phyloP scores from a whole-genome alignment of 2,329 filamentous ascomycete species.

The Phaeosphaeriaceae sp. region DNA sequence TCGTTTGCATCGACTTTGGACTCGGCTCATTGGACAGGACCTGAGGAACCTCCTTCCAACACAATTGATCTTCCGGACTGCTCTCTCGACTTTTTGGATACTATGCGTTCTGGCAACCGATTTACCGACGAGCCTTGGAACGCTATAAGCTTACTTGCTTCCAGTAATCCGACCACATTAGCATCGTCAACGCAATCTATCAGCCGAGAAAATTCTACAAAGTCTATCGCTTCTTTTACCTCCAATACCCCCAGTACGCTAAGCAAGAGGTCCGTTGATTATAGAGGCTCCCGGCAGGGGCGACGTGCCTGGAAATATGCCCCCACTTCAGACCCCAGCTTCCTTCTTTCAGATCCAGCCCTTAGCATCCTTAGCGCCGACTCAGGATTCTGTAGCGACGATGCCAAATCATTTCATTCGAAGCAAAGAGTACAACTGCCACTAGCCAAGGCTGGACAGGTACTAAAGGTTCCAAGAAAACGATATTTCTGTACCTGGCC shows the following conservation, averaged over 20 bases:
- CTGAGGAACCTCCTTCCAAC: background rate
- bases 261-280: slow-evolving; percentile 10
- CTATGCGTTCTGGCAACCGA: no score
- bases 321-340: background rate
- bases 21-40: background rate
- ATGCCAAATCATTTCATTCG: background rate
- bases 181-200: background rate
- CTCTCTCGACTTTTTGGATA: no score
- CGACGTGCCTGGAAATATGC: slow-evolving; percentile 5
- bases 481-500: slow-evolving; percentile 10
- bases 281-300: slow-evolving; percentile 9
- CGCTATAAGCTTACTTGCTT: background rate
- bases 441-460: background rate
- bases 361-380: background rate
- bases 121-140: background rate
- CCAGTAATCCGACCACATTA: background rate
- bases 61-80: no score
- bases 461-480: background rate
- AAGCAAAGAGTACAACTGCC: background rate
- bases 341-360: background rate
- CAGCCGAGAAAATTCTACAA: slow-evolving; percentile 1
- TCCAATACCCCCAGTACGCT: background rate
- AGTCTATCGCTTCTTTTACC: background rate
- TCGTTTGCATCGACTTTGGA: background rate
- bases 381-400: background rate